A percentile compares a stretch with the other conserved stretches of the same genome.
These are phyloP conservation scores for Thermoascus crustaceus DNA, from an alignment of 2,329 filamentous ascomycete genomes.

Conservation along the genomic window DNA sequence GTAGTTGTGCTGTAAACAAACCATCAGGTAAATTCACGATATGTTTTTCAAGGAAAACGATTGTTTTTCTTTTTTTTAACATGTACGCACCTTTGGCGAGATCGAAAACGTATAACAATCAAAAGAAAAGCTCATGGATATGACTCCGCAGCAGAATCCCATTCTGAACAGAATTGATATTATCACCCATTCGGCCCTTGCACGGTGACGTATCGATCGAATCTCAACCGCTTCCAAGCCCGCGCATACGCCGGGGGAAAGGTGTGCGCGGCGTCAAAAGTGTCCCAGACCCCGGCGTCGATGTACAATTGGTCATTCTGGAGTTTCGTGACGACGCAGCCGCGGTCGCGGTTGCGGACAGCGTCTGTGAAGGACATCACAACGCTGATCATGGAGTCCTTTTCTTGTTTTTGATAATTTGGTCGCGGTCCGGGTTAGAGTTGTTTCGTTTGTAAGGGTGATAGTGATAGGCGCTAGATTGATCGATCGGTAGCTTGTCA, in stretches of 20 bases:
- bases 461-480: too few species aligned
- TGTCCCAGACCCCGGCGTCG: too few species aligned
- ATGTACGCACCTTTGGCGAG: not conserved
- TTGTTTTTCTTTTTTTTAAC: not conserved
- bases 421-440: too few species aligned
- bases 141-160: not conserved
- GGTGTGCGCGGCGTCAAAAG: too few species aligned
- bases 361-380: too few species aligned
- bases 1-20: slow-evolving; percentile 4
- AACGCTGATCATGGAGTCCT: too few species aligned
- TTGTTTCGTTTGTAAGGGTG: too few species aligned
- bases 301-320: too few species aligned
- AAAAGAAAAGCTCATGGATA: slow-evolving; percentile 1
- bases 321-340: too few species aligned
- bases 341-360: too few species aligned
- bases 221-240: not conserved
- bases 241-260: not conserved
- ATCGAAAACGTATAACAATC: not conserved
- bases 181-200: not conserved
- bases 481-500: too few species aligned
- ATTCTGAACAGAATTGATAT: slow-evolving; percentile 3
- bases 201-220: not conserved
- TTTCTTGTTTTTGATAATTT: too few species aligned
- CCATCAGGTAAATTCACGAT: not conserved
- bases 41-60: not conserved